Conservation (phyloP, 1,139 yeast species). For the Hyphopichia wangnamkhiaoensis region DNA sequence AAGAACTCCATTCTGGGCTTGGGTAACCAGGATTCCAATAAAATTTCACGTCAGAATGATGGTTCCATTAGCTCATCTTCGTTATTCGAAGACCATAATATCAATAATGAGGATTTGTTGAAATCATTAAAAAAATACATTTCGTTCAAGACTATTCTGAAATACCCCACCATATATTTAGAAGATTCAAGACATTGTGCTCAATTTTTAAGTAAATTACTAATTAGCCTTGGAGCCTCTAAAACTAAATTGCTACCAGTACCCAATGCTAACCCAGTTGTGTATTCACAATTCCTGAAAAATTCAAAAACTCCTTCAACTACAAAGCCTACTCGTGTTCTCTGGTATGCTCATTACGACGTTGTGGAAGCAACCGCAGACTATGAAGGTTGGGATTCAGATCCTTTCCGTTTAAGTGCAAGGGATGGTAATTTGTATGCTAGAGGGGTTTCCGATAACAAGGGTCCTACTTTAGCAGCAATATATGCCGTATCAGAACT, state of each 20-base stretch:
- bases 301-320: slow-evolving; percentile 6
- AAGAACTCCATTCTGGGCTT: neutral
- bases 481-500: slow-evolving; percentile 84
- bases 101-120: slow-evolving; percentile 61
- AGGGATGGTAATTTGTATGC: slow-evolving; percentile 86
- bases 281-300: slow-evolving; percentile 68
- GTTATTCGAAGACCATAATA: neutral
- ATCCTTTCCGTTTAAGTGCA: slow-evolving; percentile 76
- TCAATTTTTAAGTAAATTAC: slow-evolving; percentile 61
- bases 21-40: neutral
- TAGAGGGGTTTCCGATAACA: slow-evolving; percentile 92
- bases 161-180: slow-evolving; percentile 61
- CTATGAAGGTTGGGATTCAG: slow-evolving; percentile 66
- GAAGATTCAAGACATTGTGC: slow-evolving; percentile 91
- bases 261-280: slow-evolving; percentile 77
- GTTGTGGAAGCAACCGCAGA: slow-evolving; percentile 66
- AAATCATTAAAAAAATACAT: slow-evolving; percentile 62
- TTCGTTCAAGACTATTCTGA: slow-evolving; percentile 75
- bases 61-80: neutral
- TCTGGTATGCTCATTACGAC: slow-evolving; percentile 97
- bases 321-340: slow-evolving; percentile 38
- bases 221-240: slow-evolving; percentile 71
- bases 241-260: slow-evolving; percentile 72
- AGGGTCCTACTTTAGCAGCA: slow-evolving; percentile 92
- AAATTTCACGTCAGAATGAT: neutral